Evolutionary conservation across 345 rosid species (phyloP).

Genomic region (Eucalyptus fibrosa): DNA sequence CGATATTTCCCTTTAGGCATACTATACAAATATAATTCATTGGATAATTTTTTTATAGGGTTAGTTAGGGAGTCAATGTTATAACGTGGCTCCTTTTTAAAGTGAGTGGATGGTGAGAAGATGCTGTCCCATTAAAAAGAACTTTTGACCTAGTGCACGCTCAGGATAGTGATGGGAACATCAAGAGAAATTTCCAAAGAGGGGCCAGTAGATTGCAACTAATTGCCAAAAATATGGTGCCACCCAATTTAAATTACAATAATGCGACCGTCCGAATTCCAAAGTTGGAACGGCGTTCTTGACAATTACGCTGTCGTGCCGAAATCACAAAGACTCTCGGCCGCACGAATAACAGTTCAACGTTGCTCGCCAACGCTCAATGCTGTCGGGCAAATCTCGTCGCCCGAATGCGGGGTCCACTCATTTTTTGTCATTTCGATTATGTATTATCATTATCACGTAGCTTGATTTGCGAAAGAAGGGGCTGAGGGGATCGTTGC

Average conservation of each 20-base stretch:
- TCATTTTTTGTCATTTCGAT: background rate
- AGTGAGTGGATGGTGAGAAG: background rate
- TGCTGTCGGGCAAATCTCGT: background rate
- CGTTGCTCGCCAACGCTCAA: background rate
- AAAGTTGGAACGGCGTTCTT: no score
- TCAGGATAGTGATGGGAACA: background rate
- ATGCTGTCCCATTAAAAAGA: background rate
- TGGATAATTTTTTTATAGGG: background rate
- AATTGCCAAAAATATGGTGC: background rate
- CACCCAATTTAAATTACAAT: background rate
- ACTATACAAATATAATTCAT: background rate
- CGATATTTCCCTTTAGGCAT: background rate
- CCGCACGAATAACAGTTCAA: background rate
- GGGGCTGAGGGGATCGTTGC: background rate
- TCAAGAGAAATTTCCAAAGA: background rate
- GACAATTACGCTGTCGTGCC: background rate
- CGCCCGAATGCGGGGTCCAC: no score
- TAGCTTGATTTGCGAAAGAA: background rate
- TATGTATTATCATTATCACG: background rate
- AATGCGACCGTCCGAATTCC: background rate
- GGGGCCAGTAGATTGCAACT: background rate
- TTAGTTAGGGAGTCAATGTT: background rate
- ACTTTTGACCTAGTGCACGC: background rate
- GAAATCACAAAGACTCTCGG: background rate
- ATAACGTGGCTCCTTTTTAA: background rate